These are phyloP conservation scores for Endothia cerciana DNA, from an alignment of 2,329 filamentous ascomycete species.

Conservation along the genomic window DNA sequence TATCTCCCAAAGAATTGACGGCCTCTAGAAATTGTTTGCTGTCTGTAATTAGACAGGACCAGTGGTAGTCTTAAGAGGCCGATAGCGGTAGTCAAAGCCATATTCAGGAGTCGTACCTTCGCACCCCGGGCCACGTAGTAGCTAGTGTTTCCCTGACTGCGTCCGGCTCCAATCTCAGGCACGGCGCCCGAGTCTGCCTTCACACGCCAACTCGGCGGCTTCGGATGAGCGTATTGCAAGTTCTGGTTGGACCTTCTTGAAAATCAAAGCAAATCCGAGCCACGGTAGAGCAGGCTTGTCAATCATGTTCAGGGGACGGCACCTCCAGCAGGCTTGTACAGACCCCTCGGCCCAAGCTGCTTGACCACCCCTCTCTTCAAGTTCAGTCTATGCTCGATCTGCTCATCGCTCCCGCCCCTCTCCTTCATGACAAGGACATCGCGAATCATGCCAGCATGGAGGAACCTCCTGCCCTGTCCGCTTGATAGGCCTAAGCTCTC, in stretches of 20 bases:
- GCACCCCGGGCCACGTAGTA: not conserved
- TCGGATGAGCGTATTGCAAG: too few species aligned
- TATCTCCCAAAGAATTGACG: too few species aligned
- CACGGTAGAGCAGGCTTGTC: not conserved
- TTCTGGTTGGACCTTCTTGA: not conserved
- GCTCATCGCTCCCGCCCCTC: conserved; percentile 41
- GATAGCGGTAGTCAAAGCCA: not conserved
- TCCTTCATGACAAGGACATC: conserved; percentile 51
- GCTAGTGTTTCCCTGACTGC: not conserved
- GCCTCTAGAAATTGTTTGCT: too few species aligned
- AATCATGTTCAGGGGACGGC: conserved; percentile 9
- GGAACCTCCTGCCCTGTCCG: conserved; percentile 47
- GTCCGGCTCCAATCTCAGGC: not conserved
- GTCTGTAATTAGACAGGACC: not conserved
- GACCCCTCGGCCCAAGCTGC: conserved; percentile 47
- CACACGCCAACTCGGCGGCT: too few species aligned
- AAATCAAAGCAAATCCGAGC: not conserved
- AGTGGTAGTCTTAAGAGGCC: not conserved
- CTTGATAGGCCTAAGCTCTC: conserved; percentile 42
- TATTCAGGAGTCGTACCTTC: not conserved
- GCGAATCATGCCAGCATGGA: conserved; percentile 52
- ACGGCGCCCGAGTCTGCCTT: not conserved
- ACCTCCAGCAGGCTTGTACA: conserved; percentile 44
- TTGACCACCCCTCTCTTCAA: conserved; percentile 51
- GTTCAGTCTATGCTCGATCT: conserved; percentile 52